These are phyloP conservation scores for Cercospora sojina DNA, from an alignment of 2,329 filamentous ascomycete genomes.

Conservation along the genomic window DNA sequence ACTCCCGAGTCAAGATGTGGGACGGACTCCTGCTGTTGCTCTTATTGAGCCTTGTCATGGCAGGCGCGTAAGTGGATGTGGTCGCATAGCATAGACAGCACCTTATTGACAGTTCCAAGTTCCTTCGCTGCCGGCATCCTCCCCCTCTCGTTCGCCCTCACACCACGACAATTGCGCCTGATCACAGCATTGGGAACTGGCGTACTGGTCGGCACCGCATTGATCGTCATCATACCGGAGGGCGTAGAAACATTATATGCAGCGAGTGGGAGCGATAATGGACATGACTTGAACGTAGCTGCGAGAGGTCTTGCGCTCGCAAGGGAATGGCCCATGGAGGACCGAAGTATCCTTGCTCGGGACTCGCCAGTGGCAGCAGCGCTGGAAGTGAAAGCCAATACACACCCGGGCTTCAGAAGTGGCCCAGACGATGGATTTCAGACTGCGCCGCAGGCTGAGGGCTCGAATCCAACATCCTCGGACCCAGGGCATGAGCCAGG, in stretches of 20 bases:
- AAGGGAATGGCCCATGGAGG: not conserved
- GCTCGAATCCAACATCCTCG: conserved; percentile 17
- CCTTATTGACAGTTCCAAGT: conserved; percentile 50
- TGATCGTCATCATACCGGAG: conserved; percentile 97
- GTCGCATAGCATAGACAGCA: not conserved
- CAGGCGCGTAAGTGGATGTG: conserved; percentile 56
- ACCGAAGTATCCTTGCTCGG: not conserved
- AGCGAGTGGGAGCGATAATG: conserved; percentile 38
- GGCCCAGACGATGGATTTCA: conserved; percentile 36
- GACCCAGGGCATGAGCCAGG: conserved; percentile 24
- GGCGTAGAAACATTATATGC: conserved; percentile 86
- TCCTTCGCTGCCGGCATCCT: conserved; percentile 92
- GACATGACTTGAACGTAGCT: conserved; percentile 20
- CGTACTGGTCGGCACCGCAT: conserved; percentile 87
- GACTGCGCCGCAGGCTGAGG: conserved; percentile 18
- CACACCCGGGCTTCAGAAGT: conserved; percentile 24
- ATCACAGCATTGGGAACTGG: conserved; percentile 93
- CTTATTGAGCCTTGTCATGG: conserved; percentile 65
- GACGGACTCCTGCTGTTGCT: conserved; percentile 66
- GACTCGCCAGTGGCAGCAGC: conserved; percentile 7
- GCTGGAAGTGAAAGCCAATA: conserved; percentile 3
- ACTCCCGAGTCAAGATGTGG: conserved; percentile 45
- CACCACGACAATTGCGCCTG: conserved; percentile 79
- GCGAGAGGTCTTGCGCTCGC: not conserved
- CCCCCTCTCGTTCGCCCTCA: conserved; percentile 83